Evolutionary conservation across 345 rosid species (phyloP).

Genomic region (Syzygium aromaticum): DNA sequence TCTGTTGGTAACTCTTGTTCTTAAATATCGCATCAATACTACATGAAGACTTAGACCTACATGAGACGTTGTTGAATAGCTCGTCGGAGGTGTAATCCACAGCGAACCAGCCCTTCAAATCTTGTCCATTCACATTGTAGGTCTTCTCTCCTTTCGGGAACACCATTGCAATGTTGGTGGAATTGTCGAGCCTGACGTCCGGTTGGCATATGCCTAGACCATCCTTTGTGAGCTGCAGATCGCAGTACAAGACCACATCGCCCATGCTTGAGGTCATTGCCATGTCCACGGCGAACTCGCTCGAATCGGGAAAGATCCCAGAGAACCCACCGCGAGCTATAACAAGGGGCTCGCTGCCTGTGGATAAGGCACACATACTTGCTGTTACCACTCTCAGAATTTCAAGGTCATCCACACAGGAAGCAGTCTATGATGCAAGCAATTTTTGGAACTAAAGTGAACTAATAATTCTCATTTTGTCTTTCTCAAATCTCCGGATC

Average conservation of each 20-base stretch:
- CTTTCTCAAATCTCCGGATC: background rate
- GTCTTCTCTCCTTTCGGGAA: slow-evolving; percentile 29
- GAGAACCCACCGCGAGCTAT: slow-evolving; percentile 83
- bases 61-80: slow-evolving; percentile 18
- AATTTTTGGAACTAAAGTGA: background rate
- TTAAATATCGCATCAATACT: background rate
- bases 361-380: background rate
- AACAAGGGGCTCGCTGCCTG: slow-evolving; percentile 57
- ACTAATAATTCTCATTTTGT: background rate
- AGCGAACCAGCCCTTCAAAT: slow-evolving; percentile 54
- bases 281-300: slow-evolving; percentile 32
- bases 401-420: background rate
- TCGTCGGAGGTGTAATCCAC: slow-evolving; percentile 33
- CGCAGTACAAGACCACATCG: slow-evolving; percentile 42
- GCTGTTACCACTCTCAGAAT: background rate
- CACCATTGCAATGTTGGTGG: slow-evolving; percentile 31
- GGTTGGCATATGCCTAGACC: slow-evolving; percentile 55
- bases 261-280: slow-evolving; percentile 18
- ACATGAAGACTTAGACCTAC: slow-evolving; percentile 16
- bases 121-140: slow-evolving; percentile 47
- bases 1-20: background rate
- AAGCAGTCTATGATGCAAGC: background rate
- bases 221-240: slow-evolving; percentile 65
- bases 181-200: slow-evolving; percentile 44
- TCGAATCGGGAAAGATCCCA: slow-evolving; percentile 68